These are phyloP conservation scores for Cercospora berteroae DNA, from an alignment of 2,329 filamentous ascomycete species.

Conservation along the genomic window DNA sequence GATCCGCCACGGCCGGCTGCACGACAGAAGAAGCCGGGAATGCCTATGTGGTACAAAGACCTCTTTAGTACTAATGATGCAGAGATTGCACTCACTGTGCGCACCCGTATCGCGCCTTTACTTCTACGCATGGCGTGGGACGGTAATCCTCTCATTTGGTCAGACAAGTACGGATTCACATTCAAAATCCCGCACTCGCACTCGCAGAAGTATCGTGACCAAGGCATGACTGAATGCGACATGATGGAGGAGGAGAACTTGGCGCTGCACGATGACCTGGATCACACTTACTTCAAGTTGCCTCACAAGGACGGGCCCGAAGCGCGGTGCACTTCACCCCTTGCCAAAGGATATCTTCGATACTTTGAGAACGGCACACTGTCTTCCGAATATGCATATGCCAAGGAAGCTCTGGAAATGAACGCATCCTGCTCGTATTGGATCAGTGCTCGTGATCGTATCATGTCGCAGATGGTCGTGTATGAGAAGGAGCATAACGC, in stretches of 20 bases:
- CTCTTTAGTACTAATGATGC: slow-evolving; percentile 69
- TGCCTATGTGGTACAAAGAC: slow-evolving; percentile 95
- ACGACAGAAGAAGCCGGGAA: slow-evolving; percentile 88
- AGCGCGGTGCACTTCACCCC: slow-evolving; percentile 78
- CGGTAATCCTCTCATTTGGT: slow-evolving; percentile 86
- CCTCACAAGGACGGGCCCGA: slow-evolving; percentile 93
- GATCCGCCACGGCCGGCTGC: slow-evolving; percentile 75
- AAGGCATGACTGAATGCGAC: slow-evolving; percentile 71
- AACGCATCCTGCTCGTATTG: slow-evolving; percentile 98
- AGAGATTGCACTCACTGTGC: slow-evolving; percentile 75
- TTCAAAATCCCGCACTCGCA: slow-evolving; percentile 71
- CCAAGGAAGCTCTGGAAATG: slow-evolving; percentile 95
- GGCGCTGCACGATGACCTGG: slow-evolving; percentile 63
- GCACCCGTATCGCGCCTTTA: slow-evolving; percentile 82
- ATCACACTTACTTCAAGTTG: slow-evolving; percentile 79
- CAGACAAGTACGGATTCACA: slow-evolving; percentile 88
- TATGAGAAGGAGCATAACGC: slow-evolving; percentile 64
- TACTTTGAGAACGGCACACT: slow-evolving; percentile 90
- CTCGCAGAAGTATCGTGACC: slow-evolving; percentile 62
- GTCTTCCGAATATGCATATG: slow-evolving; percentile 83
- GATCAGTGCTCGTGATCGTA: slow-evolving; percentile 92
- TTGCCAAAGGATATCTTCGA: slow-evolving; percentile 84
- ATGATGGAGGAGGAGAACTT: slow-evolving; percentile 72
- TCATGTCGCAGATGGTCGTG: slow-evolving; percentile 92
- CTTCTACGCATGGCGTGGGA: slow-evolving; percentile 86